These are phyloP conservation scores for Solanum medicagineum DNA, from an alignment of 257 asterid genomes.

Conservation along the genomic window DNA sequence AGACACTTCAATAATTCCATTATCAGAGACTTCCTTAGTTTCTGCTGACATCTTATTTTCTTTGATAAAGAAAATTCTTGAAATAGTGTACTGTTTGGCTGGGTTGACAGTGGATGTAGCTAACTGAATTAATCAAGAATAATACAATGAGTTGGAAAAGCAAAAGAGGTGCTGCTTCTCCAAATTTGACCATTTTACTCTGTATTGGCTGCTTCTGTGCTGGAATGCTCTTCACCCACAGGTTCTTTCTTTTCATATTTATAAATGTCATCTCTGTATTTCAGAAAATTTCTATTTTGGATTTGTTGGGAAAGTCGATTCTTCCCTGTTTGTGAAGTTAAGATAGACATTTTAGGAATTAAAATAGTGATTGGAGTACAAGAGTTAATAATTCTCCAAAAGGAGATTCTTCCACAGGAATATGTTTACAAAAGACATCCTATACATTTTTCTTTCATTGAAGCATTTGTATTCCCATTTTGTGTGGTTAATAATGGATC, in stretches of 20 bases:
- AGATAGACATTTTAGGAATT: too few species aligned
- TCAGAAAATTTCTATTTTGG: not conserved
- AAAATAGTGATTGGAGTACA: too few species aligned
- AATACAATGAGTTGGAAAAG: slow-evolving; percentile 72
- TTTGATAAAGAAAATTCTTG: not conserved
- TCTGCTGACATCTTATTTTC: not conserved
- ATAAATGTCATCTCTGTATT: not conserved
- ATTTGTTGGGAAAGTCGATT: too few species aligned
- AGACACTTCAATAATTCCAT: too few species aligned
- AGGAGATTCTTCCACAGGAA: too few species aligned
- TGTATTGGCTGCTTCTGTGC: slow-evolving; percentile 78
- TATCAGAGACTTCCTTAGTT: not conserved
- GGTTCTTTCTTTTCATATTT: not conserved
- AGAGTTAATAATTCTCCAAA: too few species aligned
- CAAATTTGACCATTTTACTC: slow-evolving; percentile 49
- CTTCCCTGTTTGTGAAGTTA: too few species aligned
- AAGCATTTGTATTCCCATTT: not conserved
- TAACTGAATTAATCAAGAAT: slow-evolving; percentile 5
- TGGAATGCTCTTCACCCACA: slow-evolving; percentile 85
- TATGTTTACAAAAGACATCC: too few species aligned
- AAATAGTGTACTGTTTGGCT: not conserved
- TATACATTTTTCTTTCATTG: too few species aligned
- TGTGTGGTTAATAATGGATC: not conserved
- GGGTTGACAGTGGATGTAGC: slow-evolving; percentile 10
- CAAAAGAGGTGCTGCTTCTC: slow-evolving; percentile 50